Percentiles rank a stretch among this genome's conserved stretches.
phyloP scores from a whole-genome alignment of 1,139 yeast genomes.

The Meyerozyma carpophila region DNA sequence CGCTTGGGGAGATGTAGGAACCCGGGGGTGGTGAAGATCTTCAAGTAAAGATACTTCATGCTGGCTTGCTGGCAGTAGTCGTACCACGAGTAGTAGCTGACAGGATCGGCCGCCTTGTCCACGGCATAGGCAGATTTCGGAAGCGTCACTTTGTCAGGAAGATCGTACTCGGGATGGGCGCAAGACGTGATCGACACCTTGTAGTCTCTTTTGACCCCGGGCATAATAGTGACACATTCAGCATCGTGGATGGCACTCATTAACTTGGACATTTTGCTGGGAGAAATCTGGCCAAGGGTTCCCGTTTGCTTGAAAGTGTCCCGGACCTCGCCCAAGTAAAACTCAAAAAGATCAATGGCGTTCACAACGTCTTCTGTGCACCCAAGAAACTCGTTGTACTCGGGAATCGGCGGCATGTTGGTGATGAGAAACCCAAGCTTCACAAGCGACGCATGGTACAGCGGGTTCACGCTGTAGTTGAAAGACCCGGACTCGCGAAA shows the following conservation, averaged over 20 bases:
- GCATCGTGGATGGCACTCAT: constrained; percentile 9
- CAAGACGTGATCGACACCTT: constrained; percentile 7
- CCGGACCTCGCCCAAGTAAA: constrained; percentile 3
- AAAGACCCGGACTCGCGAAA: constrained; percentile 6
- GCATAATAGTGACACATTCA: constrained; percentile 7
- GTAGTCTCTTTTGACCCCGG: constrained; percentile 6
- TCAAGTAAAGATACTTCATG: constrained; percentile 8
- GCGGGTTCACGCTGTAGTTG: neutral
- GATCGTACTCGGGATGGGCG: constrained; percentile 11
- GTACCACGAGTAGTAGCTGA: constrained; percentile 8
- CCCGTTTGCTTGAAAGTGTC: constrained; percentile 3
- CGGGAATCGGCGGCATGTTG: constrained; percentile 5
- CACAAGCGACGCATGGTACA: constrained; percentile 3
- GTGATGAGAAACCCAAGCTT: constrained; percentile 9
- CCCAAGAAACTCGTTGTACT: constrained; percentile 9
- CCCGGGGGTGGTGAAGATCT: constrained; percentile 9
- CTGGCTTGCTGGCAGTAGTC: constrained; percentile 11
- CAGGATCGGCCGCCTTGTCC: constrained; percentile 4
- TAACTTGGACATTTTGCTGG: constrained; percentile 7
- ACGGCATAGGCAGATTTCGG: constrained; percentile 5
- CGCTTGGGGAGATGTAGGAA: constrained; percentile 10
- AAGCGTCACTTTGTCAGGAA: constrained; percentile 1
- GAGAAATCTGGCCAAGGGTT: constrained; percentile 5
- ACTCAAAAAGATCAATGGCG: constrained; percentile 7
- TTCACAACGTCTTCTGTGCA: constrained; percentile 7